Conservation (phyloP, 2,329 filamentous ascomycete species). For the Alternaria sp. region DNA sequence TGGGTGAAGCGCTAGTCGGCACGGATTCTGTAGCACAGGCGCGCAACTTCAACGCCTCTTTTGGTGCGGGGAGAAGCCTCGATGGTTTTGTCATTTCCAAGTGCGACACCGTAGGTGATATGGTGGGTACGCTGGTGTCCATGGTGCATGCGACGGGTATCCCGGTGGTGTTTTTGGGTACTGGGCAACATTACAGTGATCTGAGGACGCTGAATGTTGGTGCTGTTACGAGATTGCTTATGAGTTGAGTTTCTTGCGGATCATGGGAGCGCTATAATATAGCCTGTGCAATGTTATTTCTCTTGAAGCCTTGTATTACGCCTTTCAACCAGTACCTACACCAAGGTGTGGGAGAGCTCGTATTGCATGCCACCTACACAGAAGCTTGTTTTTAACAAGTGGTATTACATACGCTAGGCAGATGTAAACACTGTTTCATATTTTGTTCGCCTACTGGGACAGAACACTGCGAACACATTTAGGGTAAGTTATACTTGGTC, state of each 20-base stretch:
- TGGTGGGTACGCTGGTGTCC: slow-evolving; percentile 94
- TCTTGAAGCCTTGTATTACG: neutral
- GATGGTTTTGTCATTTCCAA: slow-evolving; percentile 99
- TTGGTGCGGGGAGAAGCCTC: slow-evolving; percentile 79
- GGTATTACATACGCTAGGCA: neutral
- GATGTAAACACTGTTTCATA: neutral
- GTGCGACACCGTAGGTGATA: slow-evolving; percentile 99
- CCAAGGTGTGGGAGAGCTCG: neutral
- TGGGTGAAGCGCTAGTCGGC: slow-evolving; percentile 89
- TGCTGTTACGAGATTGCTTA: slow-evolving; percentile 68
- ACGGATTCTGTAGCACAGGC: slow-evolving; percentile 96
- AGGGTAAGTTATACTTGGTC: too few relatives aligned
- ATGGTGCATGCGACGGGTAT: slow-evolving; percentile 98
- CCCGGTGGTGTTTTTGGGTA: slow-evolving; percentile 89
- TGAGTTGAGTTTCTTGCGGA: slow-evolving; percentile 54
- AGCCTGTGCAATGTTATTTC: neutral
- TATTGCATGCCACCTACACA: neutral
- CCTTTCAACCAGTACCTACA: neutral
- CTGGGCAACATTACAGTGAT: slow-evolving; percentile 73
- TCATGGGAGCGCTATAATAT: neutral
- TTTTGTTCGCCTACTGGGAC: neutral
- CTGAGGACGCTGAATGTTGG: slow-evolving; percentile 70
- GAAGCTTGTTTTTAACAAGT: too few relatives aligned
- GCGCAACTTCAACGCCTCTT: slow-evolving; percentile 92
- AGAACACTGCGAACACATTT: neutral